Conservation (phyloP, 2,329 filamentous ascomycete species). For the Dactylonectria estremocensis region DNA sequence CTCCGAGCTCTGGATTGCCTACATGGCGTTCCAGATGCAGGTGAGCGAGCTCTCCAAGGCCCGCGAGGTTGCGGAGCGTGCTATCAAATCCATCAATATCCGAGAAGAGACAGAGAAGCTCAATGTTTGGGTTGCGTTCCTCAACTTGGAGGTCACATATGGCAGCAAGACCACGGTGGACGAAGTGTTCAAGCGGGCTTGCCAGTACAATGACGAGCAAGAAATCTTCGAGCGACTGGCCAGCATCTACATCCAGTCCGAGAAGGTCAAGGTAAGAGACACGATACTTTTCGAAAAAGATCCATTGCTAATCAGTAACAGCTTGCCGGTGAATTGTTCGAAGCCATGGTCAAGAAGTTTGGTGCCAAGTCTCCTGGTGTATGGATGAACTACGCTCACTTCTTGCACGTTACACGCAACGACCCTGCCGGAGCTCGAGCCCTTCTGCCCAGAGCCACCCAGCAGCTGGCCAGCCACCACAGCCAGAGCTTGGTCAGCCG, state of each 20-base stretch:
- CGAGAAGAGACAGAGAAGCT: slow-evolving; percentile 93
- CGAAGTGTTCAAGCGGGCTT: slow-evolving; percentile 90
- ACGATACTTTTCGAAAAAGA: not conserved
- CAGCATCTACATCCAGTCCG: slow-evolving; percentile 95
- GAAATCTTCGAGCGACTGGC: slow-evolving; percentile 91
- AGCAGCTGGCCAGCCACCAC: slow-evolving; percentile 80
- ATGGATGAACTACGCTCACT: slow-evolving; percentile 96
- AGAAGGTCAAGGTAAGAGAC: slow-evolving; percentile 81
- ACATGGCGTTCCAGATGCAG: slow-evolving; percentile 99
- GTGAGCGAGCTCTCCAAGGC: slow-evolving; percentile 91
- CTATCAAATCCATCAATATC: slow-evolving; percentile 91
- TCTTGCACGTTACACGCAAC: slow-evolving; percentile 83
- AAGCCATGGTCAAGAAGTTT: slow-evolving; percentile 89
- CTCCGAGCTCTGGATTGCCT: slow-evolving; percentile 94
- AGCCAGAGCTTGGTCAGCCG: slow-evolving; percentile 82
- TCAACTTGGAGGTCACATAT: slow-evolving; percentile 95
- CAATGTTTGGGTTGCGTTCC: slow-evolving; percentile 93
- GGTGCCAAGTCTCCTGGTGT: slow-evolving; percentile 84
- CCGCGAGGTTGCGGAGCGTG: slow-evolving; percentile 90
- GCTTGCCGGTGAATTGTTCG: slow-evolving; percentile 92
- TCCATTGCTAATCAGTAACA: slow-evolving; percentile 59
- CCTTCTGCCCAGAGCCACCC: slow-evolving; percentile 86
- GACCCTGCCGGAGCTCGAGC: slow-evolving; percentile 82
- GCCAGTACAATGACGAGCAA: slow-evolving; percentile 92
- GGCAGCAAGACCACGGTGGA: slow-evolving; percentile 87